A percentile compares a stretch with the other conserved stretches of the same genome.
Conservation (phyloP, 2,329 filamentous ascomycete genomes). For the Trichoderma gracile region DNA sequence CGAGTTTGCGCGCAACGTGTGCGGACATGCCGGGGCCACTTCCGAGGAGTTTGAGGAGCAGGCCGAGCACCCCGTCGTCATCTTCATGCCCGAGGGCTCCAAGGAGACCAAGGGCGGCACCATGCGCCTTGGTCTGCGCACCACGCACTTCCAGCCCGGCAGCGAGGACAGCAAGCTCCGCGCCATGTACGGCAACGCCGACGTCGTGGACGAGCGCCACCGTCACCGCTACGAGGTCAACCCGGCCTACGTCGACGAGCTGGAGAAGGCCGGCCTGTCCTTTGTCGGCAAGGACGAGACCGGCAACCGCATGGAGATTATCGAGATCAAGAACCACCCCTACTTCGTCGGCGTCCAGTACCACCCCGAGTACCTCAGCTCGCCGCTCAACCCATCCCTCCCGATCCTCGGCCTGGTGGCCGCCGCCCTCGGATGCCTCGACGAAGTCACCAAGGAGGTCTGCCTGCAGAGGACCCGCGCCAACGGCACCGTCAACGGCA, state of each 20-base stretch:
- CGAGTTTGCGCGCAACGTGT: conserved; percentile 78
- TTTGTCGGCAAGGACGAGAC: conserved; percentile 80
- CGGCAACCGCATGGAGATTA: conserved; percentile 77
- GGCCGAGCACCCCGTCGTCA: conserved; percentile 68
- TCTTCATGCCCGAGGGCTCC: conserved; percentile 83
- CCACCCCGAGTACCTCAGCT: conserved; percentile 81
- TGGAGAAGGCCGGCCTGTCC: conserved; percentile 68
- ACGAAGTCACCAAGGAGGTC: conserved; percentile 35
- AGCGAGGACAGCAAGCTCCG: conserved; percentile 79
- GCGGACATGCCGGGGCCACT: conserved; percentile 58
- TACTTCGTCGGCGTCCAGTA: conserved; percentile 80
- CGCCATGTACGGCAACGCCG: conserved; percentile 65
- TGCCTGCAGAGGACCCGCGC: neutral
- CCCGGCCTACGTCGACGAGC: conserved; percentile 68
- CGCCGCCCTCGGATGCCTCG: conserved; percentile 68
- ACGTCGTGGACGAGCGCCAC: conserved; percentile 70
- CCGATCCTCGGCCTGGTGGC: conserved; percentile 80
- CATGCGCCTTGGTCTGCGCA: conserved; percentile 78
- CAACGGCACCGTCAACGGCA: conserved; percentile 7
- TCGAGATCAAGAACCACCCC: conserved; percentile 80
- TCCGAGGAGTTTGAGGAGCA: conserved; percentile 57
- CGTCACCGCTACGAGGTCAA: conserved; percentile 92
- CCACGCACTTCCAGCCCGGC: conserved; percentile 71
- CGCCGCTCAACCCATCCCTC: conserved; percentile 29
- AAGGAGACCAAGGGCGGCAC: conserved; percentile 65